Percentiles rank a stretch among this genome's conserved stretches.
phyloP scores from a whole-genome alignment of 2,329 filamentous ascomycete genomes.

The Proliferodiscus dingleyae region DNA sequence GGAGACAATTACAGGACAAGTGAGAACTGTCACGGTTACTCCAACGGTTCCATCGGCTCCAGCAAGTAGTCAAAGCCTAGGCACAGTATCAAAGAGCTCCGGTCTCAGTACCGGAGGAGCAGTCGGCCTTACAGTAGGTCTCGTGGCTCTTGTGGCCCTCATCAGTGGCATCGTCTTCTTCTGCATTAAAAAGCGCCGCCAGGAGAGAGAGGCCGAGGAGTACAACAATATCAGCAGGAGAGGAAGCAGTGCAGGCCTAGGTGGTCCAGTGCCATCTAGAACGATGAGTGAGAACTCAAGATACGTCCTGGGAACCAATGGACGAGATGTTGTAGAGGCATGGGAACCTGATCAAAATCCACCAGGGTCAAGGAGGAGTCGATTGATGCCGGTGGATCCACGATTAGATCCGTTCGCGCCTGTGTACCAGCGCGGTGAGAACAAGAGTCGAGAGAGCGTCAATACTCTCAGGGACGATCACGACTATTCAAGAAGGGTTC shows the following conservation, averaged over 20 bases:
- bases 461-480: slow-evolving; percentile 60
- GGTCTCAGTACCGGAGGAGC: slow-evolving; percentile 44
- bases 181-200: slow-evolving; percentile 40
- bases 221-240: slow-evolving; percentile 19
- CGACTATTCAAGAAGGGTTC: slow-evolving; percentile 53
- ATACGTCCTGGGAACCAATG: slow-evolving; percentile 32
- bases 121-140: slow-evolving; percentile 49
- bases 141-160: slow-evolving; percentile 41
- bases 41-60: slow-evolving; percentile 36
- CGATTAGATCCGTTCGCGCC: slow-evolving; percentile 57
- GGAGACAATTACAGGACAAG: slow-evolving; percentile 51
- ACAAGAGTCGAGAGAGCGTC: slow-evolving; percentile 58
- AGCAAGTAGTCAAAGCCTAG: slow-evolving; percentile 1
- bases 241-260: slow-evolving; percentile 22
- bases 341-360: slow-evolving; percentile 25
- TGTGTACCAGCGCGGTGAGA: slow-evolving; percentile 47
- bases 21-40: slow-evolving; percentile 51
- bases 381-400: slow-evolving; percentile 57
- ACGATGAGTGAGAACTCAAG: slow-evolving; percentile 34
- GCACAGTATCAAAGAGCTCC: slow-evolving; percentile 17
- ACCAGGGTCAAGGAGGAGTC: slow-evolving; percentile 41
- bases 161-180: slow-evolving; percentile 36
- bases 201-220: slow-evolving; percentile 36
- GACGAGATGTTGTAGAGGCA: slow-evolving; percentile 28
- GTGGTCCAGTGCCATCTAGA: slow-evolving; percentile 24